Conservation (phyloP, 2,329 filamentous ascomycete species). For the Aspergillus oerlinghausenensis region DNA sequence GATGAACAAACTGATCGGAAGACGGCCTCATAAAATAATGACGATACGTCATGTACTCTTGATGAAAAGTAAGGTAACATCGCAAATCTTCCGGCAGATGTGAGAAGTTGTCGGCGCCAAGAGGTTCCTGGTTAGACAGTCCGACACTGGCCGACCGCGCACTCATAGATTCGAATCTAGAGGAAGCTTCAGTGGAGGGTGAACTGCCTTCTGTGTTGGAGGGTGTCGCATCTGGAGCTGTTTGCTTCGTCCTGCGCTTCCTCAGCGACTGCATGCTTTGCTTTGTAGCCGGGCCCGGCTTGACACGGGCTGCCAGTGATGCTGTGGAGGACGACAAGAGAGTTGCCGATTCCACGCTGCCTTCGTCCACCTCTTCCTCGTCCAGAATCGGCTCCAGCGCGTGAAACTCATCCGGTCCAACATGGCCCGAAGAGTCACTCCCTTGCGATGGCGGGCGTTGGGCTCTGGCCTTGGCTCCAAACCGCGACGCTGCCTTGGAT, state of each 20-base stretch:
- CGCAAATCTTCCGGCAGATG: slow-evolving; percentile 60
- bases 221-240: slow-evolving; percentile 32
- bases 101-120: slow-evolving; percentile 20
- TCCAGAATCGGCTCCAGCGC: slow-evolving; percentile 41
- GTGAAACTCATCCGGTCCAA: slow-evolving; percentile 38
- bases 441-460: slow-evolving; percentile 38
- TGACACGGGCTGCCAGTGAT: slow-evolving; percentile 16
- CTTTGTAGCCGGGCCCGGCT: slow-evolving; percentile 19
- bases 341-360: slow-evolving; percentile 17
- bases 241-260: slow-evolving; percentile 24
- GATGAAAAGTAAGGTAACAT: slow-evolving; percentile 74
- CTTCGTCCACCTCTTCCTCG: slow-evolving; percentile 34
- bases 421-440: slow-evolving; percentile 50
- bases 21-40: slow-evolving; percentile 78
- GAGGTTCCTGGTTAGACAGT: slow-evolving; percentile 20
- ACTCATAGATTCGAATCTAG: slow-evolving; percentile 32
- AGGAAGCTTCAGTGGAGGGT: slow-evolving; percentile 48
- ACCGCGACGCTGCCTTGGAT: slow-evolving; percentile 39
- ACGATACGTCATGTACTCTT: slow-evolving; percentile 69
- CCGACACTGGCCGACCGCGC: slow-evolving; percentile 29
- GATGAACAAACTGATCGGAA: slow-evolving; percentile 67
- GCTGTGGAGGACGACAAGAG: slow-evolving; percentile 19
- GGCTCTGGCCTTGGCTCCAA: slow-evolving; percentile 40
- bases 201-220: slow-evolving; percentile 44
- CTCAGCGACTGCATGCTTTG: slow-evolving; percentile 28